Base-by-base conservation (phyloP, 306 rosid genomes). In the Trichosanthes cucumerina region DNA sequence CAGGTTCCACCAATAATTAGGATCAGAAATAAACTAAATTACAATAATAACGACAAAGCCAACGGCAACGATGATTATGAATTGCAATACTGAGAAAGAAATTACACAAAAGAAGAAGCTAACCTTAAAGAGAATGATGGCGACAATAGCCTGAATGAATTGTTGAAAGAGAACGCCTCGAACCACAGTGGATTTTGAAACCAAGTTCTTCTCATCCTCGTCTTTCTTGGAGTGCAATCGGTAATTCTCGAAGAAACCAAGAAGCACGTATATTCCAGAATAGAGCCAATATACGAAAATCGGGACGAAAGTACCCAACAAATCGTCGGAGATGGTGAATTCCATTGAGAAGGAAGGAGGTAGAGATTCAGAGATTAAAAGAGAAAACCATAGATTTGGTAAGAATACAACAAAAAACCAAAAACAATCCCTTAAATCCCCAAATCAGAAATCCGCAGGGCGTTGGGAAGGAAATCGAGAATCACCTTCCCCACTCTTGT, bases 251-350 rank as follows among this genome's bases (percentile, higher is more conserved):
- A 91, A 79, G 65, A 74, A 70, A 88, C 88, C 58, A 87, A 96
- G 79, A 89, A 82, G 85, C 85, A 85, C 84, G 83, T 91, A 90
- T 56, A 91, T 71, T 60, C 93, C 98, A 28, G 91, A 96, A 85
- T 93, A 93, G 43, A 90, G 57, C 98, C 98, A 93, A 86, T 93
- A 93, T 7, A 93, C 80, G 80, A 90, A 84, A 80, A 93, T 89
- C n/a, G 97, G 97, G 54, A 96, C 97, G 83, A 91, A 88, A 0
- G 98, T 93, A 43, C 93, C 98, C 92, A 93, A 88, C 78, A 90
- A 71, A 70, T 93, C 97, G 69, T 93, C 98, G 69, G 81, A 79
- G 54, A 79, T 50, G 18, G 41, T 59, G 43, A 68, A 79, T 23
- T 34, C 81, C 81, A 79, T 79, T 14, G 78, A 74, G 9, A 44